Evolutionary conservation across 352 stramenopile species (phyloP).

Genomic region (Peronospora farinosa): DNA sequence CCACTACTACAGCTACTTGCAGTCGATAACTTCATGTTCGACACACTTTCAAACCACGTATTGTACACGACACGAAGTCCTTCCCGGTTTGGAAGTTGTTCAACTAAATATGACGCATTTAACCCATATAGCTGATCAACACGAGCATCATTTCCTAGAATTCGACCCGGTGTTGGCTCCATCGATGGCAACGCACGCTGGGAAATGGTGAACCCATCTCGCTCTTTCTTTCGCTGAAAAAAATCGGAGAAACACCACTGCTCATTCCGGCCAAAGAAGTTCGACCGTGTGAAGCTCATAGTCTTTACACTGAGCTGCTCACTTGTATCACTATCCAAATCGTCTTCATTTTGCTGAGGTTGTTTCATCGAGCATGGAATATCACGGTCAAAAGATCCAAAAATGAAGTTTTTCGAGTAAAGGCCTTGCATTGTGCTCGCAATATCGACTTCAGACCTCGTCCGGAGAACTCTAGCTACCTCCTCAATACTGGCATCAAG

Average conservation of each 20-base stretch:
- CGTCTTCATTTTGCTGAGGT: conserved; percentile 2
- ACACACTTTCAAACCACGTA: conserved; percentile 20
- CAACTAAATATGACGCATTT: conserved; percentile 29
- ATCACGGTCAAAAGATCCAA: conserved; percentile 28
- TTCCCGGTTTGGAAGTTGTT: conserved; percentile 28
- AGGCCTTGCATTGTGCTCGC: conserved; percentile 29
- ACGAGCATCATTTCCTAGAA: conserved; percentile 18
- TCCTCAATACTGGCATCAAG: conserved; percentile 31
- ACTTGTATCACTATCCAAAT: neutral
- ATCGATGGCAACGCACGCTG: conserved; percentile 20
- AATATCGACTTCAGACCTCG: conserved; percentile 16
- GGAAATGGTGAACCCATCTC: conserved; percentile 32
- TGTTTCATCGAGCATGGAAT: conserved; percentile 11
- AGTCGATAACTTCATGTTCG: conserved; percentile 1
- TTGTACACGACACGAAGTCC: conserved; percentile 40
- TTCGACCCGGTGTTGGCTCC: conserved; percentile 15
- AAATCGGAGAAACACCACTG: conserved; percentile 36
- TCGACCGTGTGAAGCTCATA: conserved; percentile 27
- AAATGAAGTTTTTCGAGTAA: conserved; percentile 32
- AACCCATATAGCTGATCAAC: conserved; percentile 38
- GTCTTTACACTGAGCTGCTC: conserved; percentile 36
- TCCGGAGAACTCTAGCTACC: conserved; percentile 18
- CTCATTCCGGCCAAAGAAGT: conserved; percentile 28
- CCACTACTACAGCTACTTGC: conserved; percentile 5
- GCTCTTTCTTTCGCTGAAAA: conserved; percentile 23